Evolutionary conservation across 345 rosid genomes (phyloP), one percentile per base, ranked within the genome.

Genomic region (Boechera stricta): DNA sequence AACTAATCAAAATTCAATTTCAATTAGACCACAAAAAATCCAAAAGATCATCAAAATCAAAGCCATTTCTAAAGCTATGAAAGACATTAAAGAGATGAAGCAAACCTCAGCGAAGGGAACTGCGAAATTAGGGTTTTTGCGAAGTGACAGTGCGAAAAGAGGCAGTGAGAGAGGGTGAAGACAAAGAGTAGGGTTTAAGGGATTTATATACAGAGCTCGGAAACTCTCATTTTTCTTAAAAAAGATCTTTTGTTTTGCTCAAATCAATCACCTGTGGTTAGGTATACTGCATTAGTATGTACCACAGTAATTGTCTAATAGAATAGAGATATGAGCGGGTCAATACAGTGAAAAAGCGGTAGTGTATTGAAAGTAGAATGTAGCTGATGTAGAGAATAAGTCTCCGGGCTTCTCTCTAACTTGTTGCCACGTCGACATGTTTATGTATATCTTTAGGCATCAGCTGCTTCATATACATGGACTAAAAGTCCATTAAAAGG

Each of bases 131-230:
- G 72, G 78, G 78, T 26, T 65, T 55, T 73, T 3, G 55, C 2
- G 28, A 29, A 74, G 77, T 57, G 3, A 36, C 15, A 74, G 72
- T 54, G 62, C 60, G 26, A 36, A 29, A 68, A 16, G 69, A 59
- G 73, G 73, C 79, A 59, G 73, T 13, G 10, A 7, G 18, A 58
- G 26, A 58, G 33, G 10, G 10, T 24, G 79, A 36, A 36, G 42
- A 48, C 67, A 49, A 49, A 38, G 53, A 5, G 61, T 49, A 75
- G 79, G 79, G 79, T 75, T 75, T 67, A 67, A 67, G 68, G 24
- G 58, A 39, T 58, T 75, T 75, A 71, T 67, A 75, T 36, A 66
- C 60, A 16, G 16, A 16, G 31, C 47, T 44, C 31, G 35, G 15
- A 45, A 67, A 48, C 64, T 32, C 42, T 67, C n/a, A 0, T 38